Evolutionary conservation across 371 early-diverging fungal species (phyloP).

Genomic region (Sporodiniella umbellata): DNA sequence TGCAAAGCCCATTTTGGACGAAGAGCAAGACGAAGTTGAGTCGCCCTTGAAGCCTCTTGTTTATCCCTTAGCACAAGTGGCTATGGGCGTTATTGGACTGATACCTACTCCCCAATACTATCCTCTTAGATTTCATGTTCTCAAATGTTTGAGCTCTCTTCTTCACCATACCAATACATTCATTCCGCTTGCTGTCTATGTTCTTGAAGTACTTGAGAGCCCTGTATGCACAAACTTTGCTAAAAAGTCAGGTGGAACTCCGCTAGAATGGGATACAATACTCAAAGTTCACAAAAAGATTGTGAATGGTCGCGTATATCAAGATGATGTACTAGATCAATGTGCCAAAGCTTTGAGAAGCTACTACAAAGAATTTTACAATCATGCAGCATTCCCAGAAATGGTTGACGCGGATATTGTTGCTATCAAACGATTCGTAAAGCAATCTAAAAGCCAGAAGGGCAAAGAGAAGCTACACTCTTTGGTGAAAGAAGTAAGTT

Average conservation of each 20-base stretch:
- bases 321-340: constrained; percentile 76
- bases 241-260: constrained; percentile 68
- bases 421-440: constrained; percentile 60
- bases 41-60: constrained; percentile 74
- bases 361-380: constrained; percentile 65
- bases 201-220: constrained; percentile 73
- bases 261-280: constrained; percentile 71
- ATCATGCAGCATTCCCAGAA: constrained; percentile 89
- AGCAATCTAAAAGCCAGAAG: constrained; percentile 60
- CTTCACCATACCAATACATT: constrained; percentile 68
- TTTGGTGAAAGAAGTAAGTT: constrained; percentile 69
- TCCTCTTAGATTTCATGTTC: constrained; percentile 87
- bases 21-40: constrained; percentile 42
- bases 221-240: constrained; percentile 53
- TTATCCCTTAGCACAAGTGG: constrained; percentile 89
- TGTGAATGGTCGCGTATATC: constrained; percentile 78
- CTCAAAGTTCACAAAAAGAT: constrained; percentile 79
- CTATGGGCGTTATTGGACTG: constrained; percentile 75
- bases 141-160: constrained; percentile 68
- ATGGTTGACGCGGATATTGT: constrained; percentile 74
- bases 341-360: constrained; percentile 65
- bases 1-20: constrained; percentile 35
- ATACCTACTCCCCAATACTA: constrained; percentile 87
- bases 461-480: constrained; percentile 72
- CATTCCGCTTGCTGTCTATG: constrained; percentile 81